Evolutionary conservation across 2,329 filamentous ascomycete genomes (phyloP).

Genomic region (Cladosporium austrohemisphaericum): DNA sequence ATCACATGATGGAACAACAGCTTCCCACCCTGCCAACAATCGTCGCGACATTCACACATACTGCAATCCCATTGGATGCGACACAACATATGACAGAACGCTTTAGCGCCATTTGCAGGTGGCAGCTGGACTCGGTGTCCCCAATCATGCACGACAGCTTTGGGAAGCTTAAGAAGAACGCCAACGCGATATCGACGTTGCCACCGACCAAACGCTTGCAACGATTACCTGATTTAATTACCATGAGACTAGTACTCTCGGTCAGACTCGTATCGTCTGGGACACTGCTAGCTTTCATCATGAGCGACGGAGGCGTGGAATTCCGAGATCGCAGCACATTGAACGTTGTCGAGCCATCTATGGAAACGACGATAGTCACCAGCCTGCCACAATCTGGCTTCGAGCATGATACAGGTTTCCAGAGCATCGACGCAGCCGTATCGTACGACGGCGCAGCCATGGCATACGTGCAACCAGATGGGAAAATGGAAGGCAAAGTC

Average conservation of each 20-base stretch:
- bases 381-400: conserved; percentile 77
- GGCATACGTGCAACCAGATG: conserved; percentile 42
- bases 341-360: conserved; percentile 54
- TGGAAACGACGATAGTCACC: conserved; percentile 62
- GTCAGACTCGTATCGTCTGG: conserved; percentile 67
- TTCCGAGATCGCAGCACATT: conserved; percentile 68
- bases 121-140: conserved; percentile 63
- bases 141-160: conserved; percentile 36
- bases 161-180: conserved; percentile 29
- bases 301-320: conserved; percentile 76
- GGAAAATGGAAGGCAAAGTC: conserved; percentile 34
- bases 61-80: conserved; percentile 32
- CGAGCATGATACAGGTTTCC: conserved; percentile 61
- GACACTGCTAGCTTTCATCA: conserved; percentile 66
- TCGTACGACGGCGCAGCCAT: conserved; percentile 48
- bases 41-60: conserved; percentile 67
- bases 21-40: conserved; percentile 50
- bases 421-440: conserved; percentile 45
- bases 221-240: conserved; percentile 63
- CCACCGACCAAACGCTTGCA: conserved; percentile 48
- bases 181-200: conserved; percentile 19
- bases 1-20: conserved; percentile 45
- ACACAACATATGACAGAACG: conserved; percentile 57
- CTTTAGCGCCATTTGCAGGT: conserved; percentile 74
- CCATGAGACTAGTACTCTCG: conserved; percentile 68